Evolutionary conservation across 495 filamentous ascomycete species (phyloP), one percentile per base, ranked within the genome.

Genomic region (Podospora sp.): DNA sequence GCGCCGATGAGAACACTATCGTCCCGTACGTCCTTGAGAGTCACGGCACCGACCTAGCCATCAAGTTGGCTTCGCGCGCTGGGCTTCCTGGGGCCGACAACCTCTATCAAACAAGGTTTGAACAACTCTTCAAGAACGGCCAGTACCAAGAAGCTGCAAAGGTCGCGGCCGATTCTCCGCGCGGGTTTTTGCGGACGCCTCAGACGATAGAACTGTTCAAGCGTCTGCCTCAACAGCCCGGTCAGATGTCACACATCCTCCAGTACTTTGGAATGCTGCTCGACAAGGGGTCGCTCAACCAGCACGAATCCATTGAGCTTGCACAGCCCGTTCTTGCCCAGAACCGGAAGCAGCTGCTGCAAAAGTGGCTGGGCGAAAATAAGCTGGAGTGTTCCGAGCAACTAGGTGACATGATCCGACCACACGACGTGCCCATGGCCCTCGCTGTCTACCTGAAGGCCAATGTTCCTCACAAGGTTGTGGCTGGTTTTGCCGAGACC

Each of bases 231-330:
- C 84, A 88, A 36, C 85, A 90, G 68, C 85, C 86, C 6, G 89
- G 89, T 18, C 88, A 94, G 76, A 90, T 98, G 81, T 96, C 94
- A 12, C 87, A 93, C 67, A 97, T 97, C 64, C 86, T 99, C 58
- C 94, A 97, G 75, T 99, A 98, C 81, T 99, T 99, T 69, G 94
- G 96, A 64, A 91, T 97, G 87, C 84, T 99, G 50, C 85, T 99
- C 14, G 95, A 99, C 74, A 97, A 98, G 86, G 93, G 94, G 29
- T 85, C 87, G 6, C 84, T 99, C 27, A 99, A 98, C 80, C 89
- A 89, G 72, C 88, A 94, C 67, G 95, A 99, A 79, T 96, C 93
- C 67, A 82, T 98, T 57, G 95, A 99, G 78, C 87, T 99, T 69
- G 94, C 95, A 11, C 87, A 91, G 58, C 94, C 96, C 46, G 95